phyloP scores from a whole-genome alignment of 2,329 filamentous ascomycete genomes.

The Beauveria bassiana region DNA sequence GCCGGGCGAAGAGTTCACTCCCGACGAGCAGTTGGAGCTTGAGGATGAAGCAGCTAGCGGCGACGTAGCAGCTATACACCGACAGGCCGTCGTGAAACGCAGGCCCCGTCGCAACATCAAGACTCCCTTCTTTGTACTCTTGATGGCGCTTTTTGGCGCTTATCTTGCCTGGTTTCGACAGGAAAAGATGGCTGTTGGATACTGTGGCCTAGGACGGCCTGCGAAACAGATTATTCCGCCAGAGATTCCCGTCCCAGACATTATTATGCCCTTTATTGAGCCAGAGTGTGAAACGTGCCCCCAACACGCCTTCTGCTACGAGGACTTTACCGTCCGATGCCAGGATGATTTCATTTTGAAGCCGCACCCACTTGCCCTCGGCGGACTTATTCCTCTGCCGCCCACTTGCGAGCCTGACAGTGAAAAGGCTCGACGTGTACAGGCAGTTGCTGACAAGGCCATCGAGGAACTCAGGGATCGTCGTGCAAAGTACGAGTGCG shows the following conservation, averaged over 20 bases:
- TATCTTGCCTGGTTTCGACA: constrained; percentile 82
- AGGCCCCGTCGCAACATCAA: constrained; percentile 42
- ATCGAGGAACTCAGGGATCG: constrained; percentile 80
- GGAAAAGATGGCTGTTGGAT: constrained; percentile 93
- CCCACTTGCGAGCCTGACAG: constrained; percentile 94
- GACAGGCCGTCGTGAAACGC: constrained; percentile 30
- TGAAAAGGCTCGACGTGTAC: constrained; percentile 80
- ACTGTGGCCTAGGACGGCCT: constrained; percentile 75
- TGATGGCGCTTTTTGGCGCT: constrained; percentile 61
- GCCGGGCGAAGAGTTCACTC: constrained; percentile 85
- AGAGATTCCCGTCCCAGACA: constrained; percentile 57
- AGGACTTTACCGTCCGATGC: constrained; percentile 68
- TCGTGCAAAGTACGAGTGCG: constrained; percentile 85
- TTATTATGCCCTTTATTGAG: constrained; percentile 59
- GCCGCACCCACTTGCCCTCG: constrained; percentile 73
- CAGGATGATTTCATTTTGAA: constrained; percentile 82
- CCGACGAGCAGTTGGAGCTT: constrained; percentile 78
- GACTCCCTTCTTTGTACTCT: constrained; percentile 62
- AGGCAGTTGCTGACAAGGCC: constrained; percentile 78
- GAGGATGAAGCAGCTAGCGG: constrained; percentile 57
- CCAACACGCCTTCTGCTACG: constrained; percentile 79
- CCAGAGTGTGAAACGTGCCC: constrained; percentile 89
- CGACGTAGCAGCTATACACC: constrained; percentile 35
- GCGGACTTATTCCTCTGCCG: constrained; percentile 73
- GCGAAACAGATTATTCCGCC: constrained; percentile 42